Base-by-base conservation (phyloP, 257 asterid species). In the Gardenia jasminoides region DNA sequence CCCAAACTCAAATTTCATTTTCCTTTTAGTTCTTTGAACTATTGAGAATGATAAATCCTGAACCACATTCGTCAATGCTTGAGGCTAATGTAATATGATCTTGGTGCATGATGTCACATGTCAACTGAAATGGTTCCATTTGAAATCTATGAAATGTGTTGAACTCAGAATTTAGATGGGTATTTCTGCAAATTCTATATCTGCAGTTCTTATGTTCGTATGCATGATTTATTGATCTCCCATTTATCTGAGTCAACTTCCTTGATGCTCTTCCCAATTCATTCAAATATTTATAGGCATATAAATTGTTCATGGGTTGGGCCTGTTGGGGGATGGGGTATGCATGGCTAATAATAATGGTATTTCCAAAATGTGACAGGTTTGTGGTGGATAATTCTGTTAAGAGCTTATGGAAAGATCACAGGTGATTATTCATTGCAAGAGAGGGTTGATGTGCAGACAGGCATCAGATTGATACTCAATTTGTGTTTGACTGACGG, bases 391-490 rank as follows among this genome's bases (percentile, higher is more conserved):
- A 90, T 91, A 81, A 89, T 91, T 75, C 82, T 93, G 62, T 80
- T 91, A 81, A 85, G 98, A 88, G 93, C 96, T 74, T 93, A 90
- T 78, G 97, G 95, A 74, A 90, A 88, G 84, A 84, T 91, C 56
- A 90, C 97, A 2, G 98, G 98, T 16, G 97, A 93, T 76, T 84
- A 82, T 79, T 78, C 92, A 41, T 83, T 93, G 85, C 96, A 89
- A 84, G 95, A 91, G 85, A 89, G 93, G 84, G 94, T 91, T 77
- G 95, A 91, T 48, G 92, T 93, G 80, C 97, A 93, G 86, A 93
- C 91, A 7, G 94, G 97, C 76, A 89, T 93, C 67, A 78, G 86
- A 76, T 80, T 90, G 84, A 88, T 93, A 76, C 85, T 91, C 54
- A 88, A 87, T 76, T 72, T 86, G 84, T 91, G 96, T 86, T 83